Conservation (phyloP, 805 yeast genomes). For the Torulaspora delbrueckii region DNA sequence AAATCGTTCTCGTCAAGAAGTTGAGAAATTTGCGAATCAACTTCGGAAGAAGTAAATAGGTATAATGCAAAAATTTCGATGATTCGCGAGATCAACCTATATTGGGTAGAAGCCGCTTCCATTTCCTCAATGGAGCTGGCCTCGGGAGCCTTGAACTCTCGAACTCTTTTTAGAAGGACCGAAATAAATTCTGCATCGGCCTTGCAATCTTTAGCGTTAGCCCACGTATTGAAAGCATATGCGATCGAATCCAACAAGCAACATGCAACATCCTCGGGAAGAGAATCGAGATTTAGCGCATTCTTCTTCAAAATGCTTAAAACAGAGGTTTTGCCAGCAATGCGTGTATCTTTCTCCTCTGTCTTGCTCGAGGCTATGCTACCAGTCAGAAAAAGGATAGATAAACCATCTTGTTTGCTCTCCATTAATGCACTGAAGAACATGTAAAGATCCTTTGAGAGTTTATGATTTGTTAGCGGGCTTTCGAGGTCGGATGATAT, state of each 20-base stretch:
- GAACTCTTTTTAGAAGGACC: constrained; percentile 36
- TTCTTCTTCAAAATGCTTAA: constrained; percentile 52
- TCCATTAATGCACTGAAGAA: constrained; percentile 65
- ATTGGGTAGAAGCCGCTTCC: constrained; percentile 46
- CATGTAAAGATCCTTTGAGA: constrained; percentile 53
- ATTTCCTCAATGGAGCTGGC: constrained; percentile 19
- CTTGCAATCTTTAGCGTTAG: constrained; percentile 50
- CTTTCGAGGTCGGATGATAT: constrained; percentile 57
- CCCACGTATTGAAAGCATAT: constrained; percentile 74
- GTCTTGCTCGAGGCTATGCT: constrained; percentile 38
- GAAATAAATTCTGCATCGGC: constrained; percentile 41
- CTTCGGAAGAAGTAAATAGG: constrained; percentile 51
- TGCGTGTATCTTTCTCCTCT: constrained; percentile 13
- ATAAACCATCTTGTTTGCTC: constrained; percentile 73
- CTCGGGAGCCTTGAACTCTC: constrained; percentile 28
- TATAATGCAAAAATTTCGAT: constrained; percentile 73
- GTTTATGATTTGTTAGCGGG: constrained; percentile 47
- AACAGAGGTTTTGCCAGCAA: constrained; percentile 37
- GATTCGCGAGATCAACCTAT: constrained; percentile 58
- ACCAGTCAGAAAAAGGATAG: constrained; percentile 58
- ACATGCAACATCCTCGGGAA: constrained; percentile 60
- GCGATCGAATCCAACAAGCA: constrained; percentile 70
- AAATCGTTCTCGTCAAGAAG: constrained; percentile 40
- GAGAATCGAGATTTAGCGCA: constrained; percentile 46
- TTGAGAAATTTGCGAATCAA: constrained; percentile 40